Percentiles rank a stretch among this genome's conserved stretches.
phyloP scores from a whole-genome alignment of 148 eudicot genomes.

The Fallopia convolvulus region DNA sequence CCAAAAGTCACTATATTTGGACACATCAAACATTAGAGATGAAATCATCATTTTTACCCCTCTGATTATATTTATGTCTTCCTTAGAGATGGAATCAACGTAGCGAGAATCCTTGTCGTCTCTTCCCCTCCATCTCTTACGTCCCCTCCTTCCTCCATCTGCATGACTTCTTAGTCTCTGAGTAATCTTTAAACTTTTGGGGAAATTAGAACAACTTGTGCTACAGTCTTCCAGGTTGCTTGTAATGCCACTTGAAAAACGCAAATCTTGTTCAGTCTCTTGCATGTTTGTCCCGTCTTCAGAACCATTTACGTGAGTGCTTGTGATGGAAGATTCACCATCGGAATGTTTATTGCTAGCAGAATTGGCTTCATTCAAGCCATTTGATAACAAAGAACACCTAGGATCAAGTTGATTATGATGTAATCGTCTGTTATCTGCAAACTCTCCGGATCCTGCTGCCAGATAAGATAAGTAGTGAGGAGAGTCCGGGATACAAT shows the following conservation, averaged over 20 bases:
- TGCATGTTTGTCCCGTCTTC: conserved; percentile 41
- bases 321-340: conserved; percentile 45
- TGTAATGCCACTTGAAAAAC: conserved; percentile 41
- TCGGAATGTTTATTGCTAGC: conserved; percentile 45
- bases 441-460: background rate
- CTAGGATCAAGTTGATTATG: conserved; percentile 26
- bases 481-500: background rate
- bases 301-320: conserved; percentile 36
- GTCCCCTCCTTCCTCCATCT: conserved; percentile 54
- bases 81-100: conserved; percentile 32
- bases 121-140: conserved; percentile 91
- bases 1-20: background rate
- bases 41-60: background rate
- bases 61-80: conserved; percentile 22
- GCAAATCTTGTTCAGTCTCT: conserved; percentile 47
- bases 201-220: conserved; percentile 50
- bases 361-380: conserved; percentile 30
- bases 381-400: conserved; percentile 34
- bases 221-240: conserved; percentile 70
- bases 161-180: conserved; percentile 47
- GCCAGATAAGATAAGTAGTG: background rate
- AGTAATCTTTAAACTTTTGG: conserved; percentile 25
- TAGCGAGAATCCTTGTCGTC: conserved; percentile 34
- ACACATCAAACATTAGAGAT: too few species aligned
- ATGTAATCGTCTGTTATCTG: conserved; percentile 18